These are phyloP conservation scores for Myxozyma mucilagina DNA, from an alignment of 805 yeast genomes.

Conservation along the genomic window DNA sequence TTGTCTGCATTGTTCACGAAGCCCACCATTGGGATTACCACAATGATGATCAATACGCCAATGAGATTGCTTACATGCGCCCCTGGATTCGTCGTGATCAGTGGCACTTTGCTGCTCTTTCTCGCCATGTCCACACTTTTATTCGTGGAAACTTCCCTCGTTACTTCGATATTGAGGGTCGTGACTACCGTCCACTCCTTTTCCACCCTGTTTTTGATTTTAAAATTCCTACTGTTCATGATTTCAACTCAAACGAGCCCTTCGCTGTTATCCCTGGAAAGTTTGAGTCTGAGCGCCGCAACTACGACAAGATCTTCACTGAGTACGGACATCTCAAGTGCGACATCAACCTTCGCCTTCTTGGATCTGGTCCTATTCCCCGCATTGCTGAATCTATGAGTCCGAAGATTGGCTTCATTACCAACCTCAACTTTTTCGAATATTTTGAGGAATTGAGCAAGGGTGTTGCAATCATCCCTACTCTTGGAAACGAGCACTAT, in stretches of 20 bases:
- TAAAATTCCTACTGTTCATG: background rate
- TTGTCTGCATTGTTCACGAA: conserved; percentile 28
- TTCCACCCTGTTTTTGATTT: conserved; percentile 27
- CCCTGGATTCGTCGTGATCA: conserved; percentile 30
- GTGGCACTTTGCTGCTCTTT: conserved; percentile 28
- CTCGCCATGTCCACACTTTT: conserved; percentile 26
- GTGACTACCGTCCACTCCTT: conserved; percentile 18
- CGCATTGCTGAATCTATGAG: conserved; percentile 11
- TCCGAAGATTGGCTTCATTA: conserved; percentile 11
- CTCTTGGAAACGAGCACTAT: conserved; percentile 21
- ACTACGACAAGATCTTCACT: conserved; percentile 27
- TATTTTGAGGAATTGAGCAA: conserved; percentile 23
- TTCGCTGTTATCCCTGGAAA: conserved; percentile 31
- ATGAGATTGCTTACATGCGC: conserved; percentile 20
- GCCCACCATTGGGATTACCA: conserved; percentile 29
- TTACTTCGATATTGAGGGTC: conserved; percentile 19
- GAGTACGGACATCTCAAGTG: conserved; percentile 14
- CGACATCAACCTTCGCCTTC: conserved; percentile 19
- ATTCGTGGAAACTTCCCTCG: conserved; percentile 23
- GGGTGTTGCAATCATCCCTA: conserved; percentile 25
- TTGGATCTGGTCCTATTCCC: conserved; percentile 27
- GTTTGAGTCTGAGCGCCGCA: conserved; percentile 29
- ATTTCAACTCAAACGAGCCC: conserved; percentile 15
- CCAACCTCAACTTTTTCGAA: conserved; percentile 21
- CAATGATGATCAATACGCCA: conserved; percentile 17